Base-by-base conservation (phyloP, 495 filamentous ascomycete genomes). In the Lasiosphaeria hispida region DNA sequence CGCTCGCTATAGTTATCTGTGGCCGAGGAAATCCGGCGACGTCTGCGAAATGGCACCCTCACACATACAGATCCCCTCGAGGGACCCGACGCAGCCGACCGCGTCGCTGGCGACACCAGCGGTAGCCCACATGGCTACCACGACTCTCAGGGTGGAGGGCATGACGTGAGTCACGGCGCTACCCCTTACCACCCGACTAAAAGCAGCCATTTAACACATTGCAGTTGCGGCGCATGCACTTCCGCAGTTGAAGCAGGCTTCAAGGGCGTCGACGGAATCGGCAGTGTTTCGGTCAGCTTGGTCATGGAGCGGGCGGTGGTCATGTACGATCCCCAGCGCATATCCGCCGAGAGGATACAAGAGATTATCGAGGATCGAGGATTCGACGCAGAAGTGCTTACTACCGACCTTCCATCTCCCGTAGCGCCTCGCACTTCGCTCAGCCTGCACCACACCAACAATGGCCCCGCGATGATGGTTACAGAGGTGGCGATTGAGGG, bases 301-400 rank as follows among this genome's bases (percentile, higher is more conserved):
- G 88, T 94, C 33, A 94, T 96, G 85, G 90, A 92, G 69, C 85
- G 92, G 30, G 95, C 93, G 0, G 91, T 96, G 7, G 79, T 96
- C 6, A 84, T 89, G 67, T 94, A 99, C 72, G 88, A 99, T 74
- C 88, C 90, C 8, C 75, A 82, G 35, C 81, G 80, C 55, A 76
- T 97, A 38, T 73, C 89, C 6, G 82, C 91, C 35, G 88, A 89
- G 23, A 75, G 83, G 62, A 79, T 97, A 47, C 82, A 82, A 58
- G 89, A 96, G 54, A 88, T 90, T 23, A 94, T 99, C 67, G 92
- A 96, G 63, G 94, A 96, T 64, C 80, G 90, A 33, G 94, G 94
- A 1, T 99, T 99, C 74, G 95, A 94, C 65, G 92, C 90, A n/a
- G 82, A 89, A 58, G 82, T 99, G n/a, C 66, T 97, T 9, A 86